Conservation (phyloP, 2,329 filamentous ascomycete species). For the Sclerotinia glacialis region DNA sequence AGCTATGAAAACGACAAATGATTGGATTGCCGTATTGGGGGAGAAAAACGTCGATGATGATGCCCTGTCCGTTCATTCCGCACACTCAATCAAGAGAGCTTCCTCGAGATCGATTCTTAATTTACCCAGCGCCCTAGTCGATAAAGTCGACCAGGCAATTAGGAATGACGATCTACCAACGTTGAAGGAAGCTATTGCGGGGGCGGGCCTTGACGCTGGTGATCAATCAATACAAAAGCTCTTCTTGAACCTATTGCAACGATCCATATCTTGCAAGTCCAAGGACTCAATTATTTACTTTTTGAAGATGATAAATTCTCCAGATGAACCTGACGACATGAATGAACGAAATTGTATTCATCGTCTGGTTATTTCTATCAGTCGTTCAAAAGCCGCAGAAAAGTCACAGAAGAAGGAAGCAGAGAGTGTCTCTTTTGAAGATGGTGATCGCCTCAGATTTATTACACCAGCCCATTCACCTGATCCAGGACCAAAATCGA, state of each 20-base stretch:
- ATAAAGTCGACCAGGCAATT: conserved; percentile 70
- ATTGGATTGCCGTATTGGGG: conserved; percentile 81
- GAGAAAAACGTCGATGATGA: conserved; percentile 78
- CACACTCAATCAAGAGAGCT: conserved; percentile 70
- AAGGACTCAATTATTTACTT: conserved; percentile 69
- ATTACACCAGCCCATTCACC: conserved; percentile 76
- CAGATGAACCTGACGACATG: conserved; percentile 88
- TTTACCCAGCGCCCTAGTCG: conserved; percentile 65
- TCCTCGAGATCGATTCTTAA: conserved; percentile 73
- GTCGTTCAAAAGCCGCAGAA: conserved; percentile 61
- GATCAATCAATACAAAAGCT: conserved; percentile 60
- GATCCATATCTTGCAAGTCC: conserved; percentile 68
- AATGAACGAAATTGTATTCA: conserved; percentile 93
- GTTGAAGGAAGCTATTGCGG: conserved; percentile 56
- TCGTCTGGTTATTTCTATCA: conserved; percentile 86
- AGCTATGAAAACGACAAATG: conserved; percentile 71
- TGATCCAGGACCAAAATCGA: conserved; percentile 56
- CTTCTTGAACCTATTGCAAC: conserved; percentile 76
- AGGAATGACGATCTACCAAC: conserved; percentile 61
- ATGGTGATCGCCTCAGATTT: conserved; percentile 54
- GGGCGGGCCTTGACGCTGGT: conserved; percentile 53
- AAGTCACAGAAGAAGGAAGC: conserved; percentile 32
- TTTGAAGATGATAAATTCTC: conserved; percentile 62
- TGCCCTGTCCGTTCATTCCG: conserved; percentile 65
- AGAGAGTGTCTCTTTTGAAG: conserved; percentile 43